A percentile compares a stretch with the other conserved stretches of the same genome.
Evolutionary conservation across 2,329 filamentous ascomycete species (phyloP).

Genomic region (Cryphonectria naterciae): DNA sequence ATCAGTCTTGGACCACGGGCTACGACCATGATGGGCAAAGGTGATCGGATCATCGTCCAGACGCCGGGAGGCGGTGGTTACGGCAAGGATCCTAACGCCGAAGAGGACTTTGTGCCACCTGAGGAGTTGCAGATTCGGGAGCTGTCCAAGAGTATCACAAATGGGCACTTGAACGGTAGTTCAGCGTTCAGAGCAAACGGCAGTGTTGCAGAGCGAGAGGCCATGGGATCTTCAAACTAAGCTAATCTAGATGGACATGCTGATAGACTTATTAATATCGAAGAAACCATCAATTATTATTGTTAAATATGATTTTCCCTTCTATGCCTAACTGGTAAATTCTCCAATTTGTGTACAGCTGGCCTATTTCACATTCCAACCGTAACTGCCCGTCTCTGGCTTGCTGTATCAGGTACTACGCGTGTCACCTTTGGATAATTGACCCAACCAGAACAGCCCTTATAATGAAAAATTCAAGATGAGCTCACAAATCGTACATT

Average conservation of each 20-base stretch:
- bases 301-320: not conserved
- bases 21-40: conserved; percentile 73
- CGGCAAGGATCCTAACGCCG: conserved; percentile 50
- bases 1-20: conserved; percentile 82
- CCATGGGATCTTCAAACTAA: conserved; percentile 15
- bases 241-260: too few species aligned
- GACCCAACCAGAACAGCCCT: not conserved
- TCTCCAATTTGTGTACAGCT: not conserved
- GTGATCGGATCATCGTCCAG: conserved; percentile 76
- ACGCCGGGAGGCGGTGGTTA: conserved; percentile 83
- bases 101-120: conserved; percentile 19
- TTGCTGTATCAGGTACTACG: not conserved
- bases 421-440: not conserved
- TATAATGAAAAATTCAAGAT: not conserved
- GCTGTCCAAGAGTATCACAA: not conserved
- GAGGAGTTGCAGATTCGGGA: conserved; percentile 17
- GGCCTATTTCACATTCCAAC: not conserved
- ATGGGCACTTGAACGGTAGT: not conserved
- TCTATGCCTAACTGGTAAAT: not conserved
- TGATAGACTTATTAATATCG: not conserved
- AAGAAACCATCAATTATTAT: not conserved
- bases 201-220: conserved; percentile 21
- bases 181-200: conserved; percentile 17
- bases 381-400: not conserved
- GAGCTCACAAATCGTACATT: not conserved